phyloP scores from a whole-genome alignment of 2,329 filamentous ascomycete species.

The Sclerotinia trifoliorum region DNA sequence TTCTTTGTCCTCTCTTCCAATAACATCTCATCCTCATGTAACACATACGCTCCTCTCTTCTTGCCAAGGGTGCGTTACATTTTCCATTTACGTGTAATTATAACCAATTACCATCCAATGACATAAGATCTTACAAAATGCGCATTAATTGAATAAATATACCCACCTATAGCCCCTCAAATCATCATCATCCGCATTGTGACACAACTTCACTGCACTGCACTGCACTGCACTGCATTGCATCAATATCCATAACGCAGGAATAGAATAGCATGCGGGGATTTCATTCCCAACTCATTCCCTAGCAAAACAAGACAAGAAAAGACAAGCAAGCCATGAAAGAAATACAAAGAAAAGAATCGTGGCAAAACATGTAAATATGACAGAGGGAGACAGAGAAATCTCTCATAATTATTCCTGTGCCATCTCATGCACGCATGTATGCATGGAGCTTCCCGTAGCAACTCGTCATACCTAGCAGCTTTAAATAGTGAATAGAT shows the following conservation, averaged over 20 bases:
- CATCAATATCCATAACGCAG: not conserved
- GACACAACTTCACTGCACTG: no score
- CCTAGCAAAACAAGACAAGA: not conserved
- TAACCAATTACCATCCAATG: not conserved
- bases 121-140: not conserved
- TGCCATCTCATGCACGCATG: not conserved
- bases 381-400: not conserved
- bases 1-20: conserved; percentile 12
- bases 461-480: not conserved
- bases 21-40: not conserved
- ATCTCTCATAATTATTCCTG: not conserved
- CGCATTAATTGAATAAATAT: not conserved
- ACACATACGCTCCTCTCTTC: not conserved
- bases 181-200: not conserved
- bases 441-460: not conserved
- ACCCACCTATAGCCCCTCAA: not conserved
- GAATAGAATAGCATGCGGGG: not conserved
- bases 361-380: not conserved
- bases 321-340: not conserved
- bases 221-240: no score
- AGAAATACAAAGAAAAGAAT: conserved; percentile 8
- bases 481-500: conserved; percentile 10
- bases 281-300: not conserved
- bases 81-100: not conserved
- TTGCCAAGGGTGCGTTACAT: conserved; percentile 7